Evolutionary conservation across 2,329 filamentous ascomycete species (phyloP), one percentile per base, ranked within the genome.

Genomic region (Chaetomium sp.): DNA sequence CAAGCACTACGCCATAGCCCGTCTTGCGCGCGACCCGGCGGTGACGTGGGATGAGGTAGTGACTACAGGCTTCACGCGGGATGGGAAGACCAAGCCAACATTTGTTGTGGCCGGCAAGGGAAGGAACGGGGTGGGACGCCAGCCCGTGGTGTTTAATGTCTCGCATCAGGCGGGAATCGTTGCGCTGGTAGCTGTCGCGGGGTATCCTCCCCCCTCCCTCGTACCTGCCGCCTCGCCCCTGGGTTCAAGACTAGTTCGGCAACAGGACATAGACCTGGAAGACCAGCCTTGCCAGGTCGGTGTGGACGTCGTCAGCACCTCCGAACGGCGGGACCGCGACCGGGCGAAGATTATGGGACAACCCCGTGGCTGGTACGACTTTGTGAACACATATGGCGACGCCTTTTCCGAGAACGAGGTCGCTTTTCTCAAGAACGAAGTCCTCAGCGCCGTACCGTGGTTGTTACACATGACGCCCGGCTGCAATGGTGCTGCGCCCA

Each of bases 101-200:
- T 83, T 74, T 67, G 66, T 65, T 66, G 73, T 74, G 74, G 76
- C 60, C 69, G 75, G 68, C 72, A 77, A 59, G 62, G 79, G 63
- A 61, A 42, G 1, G 40, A 27, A 27, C 19, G 19, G 19, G 19
- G 19, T 27, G 19, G 19, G 19, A 27, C 72, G 56, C 55, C 71
- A 76, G 62, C 70, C 76, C 14, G 68, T 83, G n/a, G 64, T 73
- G 59, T 91, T 92, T 76, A 92, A 92, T 70, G 79, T 91, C 54
- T 86, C 82, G 46, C 88, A 92, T 69, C 88, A 92, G 73, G 85
- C 85, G 7, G 88, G 88, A 1, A 73, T 92, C 12, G 88, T 91
- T 0, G 80, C 81, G 2, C 73, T 91, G 35, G 77, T 87, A 10
- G 85, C 85, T 11, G 72, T 77, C 2, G 67, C 69, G 43, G 67